Base-by-base conservation (phyloP, 2,329 filamentous ascomycete genomes). In the Elsinoe perseae region DNA sequence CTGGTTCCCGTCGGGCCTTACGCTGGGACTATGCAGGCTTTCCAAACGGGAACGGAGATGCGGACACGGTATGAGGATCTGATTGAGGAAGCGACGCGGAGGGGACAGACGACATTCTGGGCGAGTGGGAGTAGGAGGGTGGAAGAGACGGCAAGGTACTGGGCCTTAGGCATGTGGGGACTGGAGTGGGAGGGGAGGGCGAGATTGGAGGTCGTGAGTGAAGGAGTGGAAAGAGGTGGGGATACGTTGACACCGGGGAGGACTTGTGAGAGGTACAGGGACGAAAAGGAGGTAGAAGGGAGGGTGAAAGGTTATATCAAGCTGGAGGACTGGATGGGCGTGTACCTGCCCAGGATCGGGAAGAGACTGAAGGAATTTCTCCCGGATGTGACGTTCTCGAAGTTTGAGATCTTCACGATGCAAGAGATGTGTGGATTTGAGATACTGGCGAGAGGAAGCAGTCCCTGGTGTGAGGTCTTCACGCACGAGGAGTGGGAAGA, bases 341-440 rank as follows among this genome's bases (percentile, higher is more conserved):
- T 69, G 0, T 82, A 82, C 60, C 69, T 79, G 16, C 68, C 69
- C 0, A 61, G 69, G 12, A 77, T 81, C 40, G 69, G 71, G 32
- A 58, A 70, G 12, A 71, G 79, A 18, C 65, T 82, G 3, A 61
- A 63, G 1, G 60, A 70, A 4, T 68, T 75, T n/a, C 74, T 73
- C 28, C 68, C 74, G 2, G 69, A 66, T 1, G 67, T 80, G 36
- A 53, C 63, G 12, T 73, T 80, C 56, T 70, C 66, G 0, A 69
- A 74, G 44, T 62, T 69, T 2, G 79, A 82, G 55, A 65, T 82
- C 34, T 83, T 77, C 62, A 72, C 75, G 57, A 82, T 83, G 80
- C 80, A 82, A 64, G 79, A 82, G 61, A 76, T 82, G 70, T 83
- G 80, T 63, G 80, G 78, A 1, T 83, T 82, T 60, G 80, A 83